Base-by-base conservation (phyloP, 2,329 filamentous ascomycete species). In the Xylaria sp. region DNA sequence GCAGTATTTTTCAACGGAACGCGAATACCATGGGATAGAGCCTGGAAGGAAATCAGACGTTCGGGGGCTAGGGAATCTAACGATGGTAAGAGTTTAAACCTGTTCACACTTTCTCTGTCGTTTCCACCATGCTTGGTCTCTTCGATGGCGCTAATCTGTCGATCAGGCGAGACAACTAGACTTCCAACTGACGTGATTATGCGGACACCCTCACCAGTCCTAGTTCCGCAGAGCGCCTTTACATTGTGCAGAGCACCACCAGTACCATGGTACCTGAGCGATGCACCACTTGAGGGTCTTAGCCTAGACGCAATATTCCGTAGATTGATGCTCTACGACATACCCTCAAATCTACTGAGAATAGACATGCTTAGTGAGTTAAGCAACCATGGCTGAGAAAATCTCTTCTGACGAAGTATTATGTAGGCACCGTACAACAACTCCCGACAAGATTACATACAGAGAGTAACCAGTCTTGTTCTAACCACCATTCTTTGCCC, bases 31-130 rank as follows among this genome's bases (percentile, higher is more conserved):
- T 58, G 54, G 61, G 53, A 51, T 0, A 53, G 20, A 38, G 61
- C 54, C 15, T 63, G 61, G 61, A 63, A 63, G 10, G 61, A 63
- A 7, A 63, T 63, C 3, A 51, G 61, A 29, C 45, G 61, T 10
- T 58, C 61, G 11, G 53, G 61, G 10, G 61, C 53, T 17, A 57
- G 61, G 17, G 44, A 63, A 36, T n/a, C 5, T 4, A 44, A 25
- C 33, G 33, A 25, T n/a, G 11, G 61, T 63, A 58, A 58, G 53
- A 15, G 2, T 17, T 2, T n/a, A 5, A 44, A 20, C 2, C 11
- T 44, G 17, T 10, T 36, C n/a, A 3, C 9, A 4, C 38, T 27
- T 17, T 17, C 22, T n/a, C 17, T 3, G 33, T 22, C 1, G 17
- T 33, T 29, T 3, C 10, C 4, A n/a, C 13, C 13, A 17, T 22